These are phyloP conservation scores for Podaxis pistillaris DNA, from an alignment of 768 basidiomycete genomes.

Conservation along the genomic window DNA sequence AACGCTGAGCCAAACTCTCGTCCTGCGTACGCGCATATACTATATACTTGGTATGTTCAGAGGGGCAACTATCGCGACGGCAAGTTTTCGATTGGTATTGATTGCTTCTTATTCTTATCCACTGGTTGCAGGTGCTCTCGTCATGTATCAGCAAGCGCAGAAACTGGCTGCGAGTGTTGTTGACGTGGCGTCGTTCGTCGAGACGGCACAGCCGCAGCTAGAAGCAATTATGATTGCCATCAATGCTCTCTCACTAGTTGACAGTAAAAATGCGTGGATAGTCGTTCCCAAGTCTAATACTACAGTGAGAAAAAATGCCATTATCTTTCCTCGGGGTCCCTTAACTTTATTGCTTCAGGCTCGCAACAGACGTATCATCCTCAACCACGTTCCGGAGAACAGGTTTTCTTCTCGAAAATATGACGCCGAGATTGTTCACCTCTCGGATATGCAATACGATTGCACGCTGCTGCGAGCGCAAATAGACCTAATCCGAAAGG, in stretches of 20 bases:
- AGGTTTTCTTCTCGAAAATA: conserved; percentile 60
- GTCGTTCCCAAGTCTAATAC: conserved; percentile 58
- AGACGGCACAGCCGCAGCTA: conserved; percentile 63
- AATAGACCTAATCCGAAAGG: conserved; percentile 68
- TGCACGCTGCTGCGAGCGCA: conserved; percentile 75
- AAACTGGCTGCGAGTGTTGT: conserved; percentile 63
- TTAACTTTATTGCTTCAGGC: conserved; percentile 36
- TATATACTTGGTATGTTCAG: conserved; percentile 92
- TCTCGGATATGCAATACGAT: conserved; percentile 78
- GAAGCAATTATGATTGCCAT: conserved; percentile 86
- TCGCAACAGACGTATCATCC: conserved; percentile 69
- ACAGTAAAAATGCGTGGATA: conserved; percentile 82
- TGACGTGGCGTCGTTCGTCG: conserved; percentile 37
- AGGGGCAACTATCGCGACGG: conserved; percentile 91
- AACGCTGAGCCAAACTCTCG: conserved; percentile 86
- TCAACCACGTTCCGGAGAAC: conserved; percentile 75
- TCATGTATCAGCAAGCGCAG: conserved; percentile 90
- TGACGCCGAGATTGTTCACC: conserved; percentile 75
- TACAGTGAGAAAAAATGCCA: conserved; percentile 31
- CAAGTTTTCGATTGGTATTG: conserved; percentile 37
- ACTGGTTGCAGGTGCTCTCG: conserved; percentile 65
- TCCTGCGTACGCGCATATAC: conserved; percentile 85
- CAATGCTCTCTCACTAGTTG: conserved; percentile 83
- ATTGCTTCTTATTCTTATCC: conserved; percentile 5
- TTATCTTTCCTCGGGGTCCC: conserved; percentile 10